Conservation (phyloP, 805 yeast species). For the Metschnikowia reukaufii region DNA sequence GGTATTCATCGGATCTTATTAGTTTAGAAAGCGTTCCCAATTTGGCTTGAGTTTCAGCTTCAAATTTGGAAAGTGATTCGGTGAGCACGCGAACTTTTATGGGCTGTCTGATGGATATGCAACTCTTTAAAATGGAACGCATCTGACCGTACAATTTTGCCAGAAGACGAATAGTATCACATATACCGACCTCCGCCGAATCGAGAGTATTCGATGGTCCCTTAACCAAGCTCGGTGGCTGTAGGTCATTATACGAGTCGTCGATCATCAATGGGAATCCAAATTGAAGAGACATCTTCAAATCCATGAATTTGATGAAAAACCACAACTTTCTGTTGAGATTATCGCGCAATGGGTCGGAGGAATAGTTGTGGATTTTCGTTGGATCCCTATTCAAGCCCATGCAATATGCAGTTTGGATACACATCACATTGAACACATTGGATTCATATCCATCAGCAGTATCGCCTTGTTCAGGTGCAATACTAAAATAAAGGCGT, state of each 20-base stretch:
- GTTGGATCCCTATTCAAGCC: conserved; percentile 26
- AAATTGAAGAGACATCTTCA: conserved; percentile 36
- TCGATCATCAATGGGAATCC: conserved; percentile 36
- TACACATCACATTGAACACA: conserved; percentile 29
- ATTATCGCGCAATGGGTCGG: conserved; percentile 5
- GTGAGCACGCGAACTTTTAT: conserved; percentile 41
- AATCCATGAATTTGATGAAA: conserved; percentile 29
- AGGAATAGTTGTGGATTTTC: conserved; percentile 2
- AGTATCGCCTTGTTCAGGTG: conserved; percentile 21
- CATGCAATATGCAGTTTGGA: conserved; percentile 23
- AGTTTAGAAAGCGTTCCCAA: conserved; percentile 10
- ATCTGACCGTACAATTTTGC: neutral
- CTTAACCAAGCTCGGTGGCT: conserved; percentile 30
- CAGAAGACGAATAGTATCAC: conserved; percentile 4
- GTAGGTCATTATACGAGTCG: conserved; percentile 31
- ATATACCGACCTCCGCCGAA: too few relatives aligned
- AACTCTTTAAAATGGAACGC: conserved; percentile 2
- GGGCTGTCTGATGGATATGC: conserved; percentile 28
- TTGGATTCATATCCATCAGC: conserved; percentile 20
- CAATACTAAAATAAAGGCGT: conserved; percentile 14
- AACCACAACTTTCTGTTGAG: conserved; percentile 19
- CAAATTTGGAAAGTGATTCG: conserved; percentile 11
- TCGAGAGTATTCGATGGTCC: too few relatives aligned
- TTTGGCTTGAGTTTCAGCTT: conserved; percentile 3
- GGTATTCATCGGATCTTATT: neutral